phyloP scores from a whole-genome alignment of 2,329 filamentous ascomycete species.

The Fusarium sp. region DNA sequence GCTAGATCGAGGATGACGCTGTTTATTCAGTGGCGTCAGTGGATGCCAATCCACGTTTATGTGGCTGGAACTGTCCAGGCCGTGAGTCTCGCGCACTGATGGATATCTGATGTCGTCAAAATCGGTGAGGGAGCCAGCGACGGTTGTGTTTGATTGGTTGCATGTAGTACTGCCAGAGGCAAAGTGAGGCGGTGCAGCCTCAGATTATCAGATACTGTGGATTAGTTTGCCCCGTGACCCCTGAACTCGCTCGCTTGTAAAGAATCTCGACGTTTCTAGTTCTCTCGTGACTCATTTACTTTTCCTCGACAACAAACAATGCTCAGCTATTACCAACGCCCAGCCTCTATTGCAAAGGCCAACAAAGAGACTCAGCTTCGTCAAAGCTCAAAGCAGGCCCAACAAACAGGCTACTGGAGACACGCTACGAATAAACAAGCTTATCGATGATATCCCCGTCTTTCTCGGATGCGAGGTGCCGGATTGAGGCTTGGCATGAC shows the following conservation, averaged over 20 bases:
- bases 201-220: neutral
- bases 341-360: neutral
- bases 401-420: constrained; percentile 38
- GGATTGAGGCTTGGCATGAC: constrained; percentile 26
- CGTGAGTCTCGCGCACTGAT: neutral
- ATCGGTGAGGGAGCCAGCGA: constrained; percentile 11
- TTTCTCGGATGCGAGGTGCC: constrained; percentile 31
- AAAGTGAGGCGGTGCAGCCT: constrained; percentile 39
- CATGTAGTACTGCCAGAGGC: constrained; percentile 12
- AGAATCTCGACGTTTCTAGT: constrained; percentile 21
- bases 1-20: constrained; percentile 29
- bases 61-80: constrained; percentile 4
- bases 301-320: neutral
- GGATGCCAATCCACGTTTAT: constrained; percentile 6
- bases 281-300: constrained; percentile 6
- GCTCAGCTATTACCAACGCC: neutral
- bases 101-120: constrained; percentile 8
- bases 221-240: constrained; percentile 9
- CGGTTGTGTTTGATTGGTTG: constrained; percentile 26
- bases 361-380: constrained; percentile 2
- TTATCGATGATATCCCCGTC: constrained; percentile 27
- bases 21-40: constrained; percentile 32
- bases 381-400: constrained; percentile 12
- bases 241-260: constrained; percentile 6
- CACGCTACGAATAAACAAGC: constrained; percentile 21